Evolutionary conservation across 208 protist genomes (phyloP).

Genomic region (Acanthamoeba triangularis): DNA sequence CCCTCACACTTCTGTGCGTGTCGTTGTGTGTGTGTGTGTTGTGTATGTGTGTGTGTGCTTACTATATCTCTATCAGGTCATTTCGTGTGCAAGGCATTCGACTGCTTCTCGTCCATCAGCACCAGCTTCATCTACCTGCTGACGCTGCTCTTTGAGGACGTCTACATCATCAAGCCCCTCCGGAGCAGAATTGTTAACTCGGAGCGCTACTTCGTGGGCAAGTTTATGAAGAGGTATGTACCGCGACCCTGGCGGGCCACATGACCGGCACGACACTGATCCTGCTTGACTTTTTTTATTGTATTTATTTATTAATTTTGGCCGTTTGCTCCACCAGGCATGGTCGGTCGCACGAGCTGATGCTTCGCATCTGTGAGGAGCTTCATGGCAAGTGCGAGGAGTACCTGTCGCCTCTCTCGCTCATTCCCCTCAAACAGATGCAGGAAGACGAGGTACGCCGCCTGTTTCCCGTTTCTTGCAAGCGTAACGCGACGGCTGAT

Average conservation of each 20-base stretch:
- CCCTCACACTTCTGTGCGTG: background rate
- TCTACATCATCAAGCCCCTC: conserved; percentile 94
- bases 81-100: conserved; percentile 95
- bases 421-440: conserved; percentile 52
- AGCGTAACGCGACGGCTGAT: background rate
- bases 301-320: too few species aligned
- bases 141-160: conserved; percentile 92
- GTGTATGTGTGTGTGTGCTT: background rate
- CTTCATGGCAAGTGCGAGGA: conserved; percentile 68
- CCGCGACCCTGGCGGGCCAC: too few species aligned
- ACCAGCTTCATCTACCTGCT: conserved; percentile 92
- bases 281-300: too few species aligned
- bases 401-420: conserved; percentile 13
- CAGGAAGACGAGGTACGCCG: conserved; percentile 13
- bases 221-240: conserved; percentile 26
- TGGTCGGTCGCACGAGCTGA: conserved; percentile 26
- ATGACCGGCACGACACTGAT: too few species aligned
- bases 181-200: conserved; percentile 95
- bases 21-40: too few species aligned
- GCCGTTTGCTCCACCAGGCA: too few species aligned
- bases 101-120: conserved; percentile 94
- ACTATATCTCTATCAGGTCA: background rate
- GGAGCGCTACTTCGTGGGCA: conserved; percentile 94
- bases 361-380: background rate
- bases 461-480: background rate